Percentiles rank a stretch among this genome's conserved stretches.
Evolutionary conservation across 352 stramenopile species (phyloP).

Genomic region (Phytopythium cucurbitacearum): DNA sequence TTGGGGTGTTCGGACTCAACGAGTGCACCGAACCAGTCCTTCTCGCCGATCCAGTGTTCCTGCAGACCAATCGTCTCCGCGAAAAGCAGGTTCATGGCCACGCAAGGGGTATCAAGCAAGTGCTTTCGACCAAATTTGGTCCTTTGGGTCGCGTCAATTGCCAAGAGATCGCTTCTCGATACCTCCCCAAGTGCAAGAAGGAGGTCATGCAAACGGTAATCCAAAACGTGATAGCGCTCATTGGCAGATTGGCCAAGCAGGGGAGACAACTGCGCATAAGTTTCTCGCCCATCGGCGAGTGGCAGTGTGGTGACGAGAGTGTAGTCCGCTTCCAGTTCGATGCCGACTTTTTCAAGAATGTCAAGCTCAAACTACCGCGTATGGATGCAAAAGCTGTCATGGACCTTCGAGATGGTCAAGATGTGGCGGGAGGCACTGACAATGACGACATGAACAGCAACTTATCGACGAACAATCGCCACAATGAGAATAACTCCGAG

Average conservation of each 20-base stretch:
- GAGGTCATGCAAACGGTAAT: constrained; percentile 38
- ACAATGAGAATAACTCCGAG: too few relatives aligned
- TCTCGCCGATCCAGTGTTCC: constrained; percentile 30
- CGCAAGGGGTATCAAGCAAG: constrained; percentile 14
- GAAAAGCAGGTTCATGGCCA: constrained; percentile 15
- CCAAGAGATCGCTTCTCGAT: constrained; percentile 19
- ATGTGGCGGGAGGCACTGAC: too few relatives aligned
- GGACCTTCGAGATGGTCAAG: too few relatives aligned
- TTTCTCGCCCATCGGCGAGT: constrained; percentile 50
- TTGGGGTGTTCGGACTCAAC: constrained; percentile 37
- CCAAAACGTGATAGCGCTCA: constrained; percentile 31
- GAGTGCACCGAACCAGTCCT: constrained; percentile 32
- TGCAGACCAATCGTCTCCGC: constrained; percentile 39
- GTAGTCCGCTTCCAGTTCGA: constrained; percentile 32
- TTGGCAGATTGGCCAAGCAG: constrained; percentile 36
- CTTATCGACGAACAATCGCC: too few relatives aligned
- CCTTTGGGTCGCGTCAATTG: constrained; percentile 21
- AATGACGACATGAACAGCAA: too few relatives aligned
- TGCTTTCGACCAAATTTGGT: constrained; percentile 14
- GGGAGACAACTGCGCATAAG: constrained; percentile 28
- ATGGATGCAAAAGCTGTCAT: too few relatives aligned
- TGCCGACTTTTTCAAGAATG: constrained; percentile 27
- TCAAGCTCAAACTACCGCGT: constrained; percentile 4
- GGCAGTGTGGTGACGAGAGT: constrained; percentile 28
- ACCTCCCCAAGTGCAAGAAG: constrained; percentile 33